phyloP scores from a whole-genome alignment of 768 basidiomycete genomes.

The Termitomyces sp. region DNA sequence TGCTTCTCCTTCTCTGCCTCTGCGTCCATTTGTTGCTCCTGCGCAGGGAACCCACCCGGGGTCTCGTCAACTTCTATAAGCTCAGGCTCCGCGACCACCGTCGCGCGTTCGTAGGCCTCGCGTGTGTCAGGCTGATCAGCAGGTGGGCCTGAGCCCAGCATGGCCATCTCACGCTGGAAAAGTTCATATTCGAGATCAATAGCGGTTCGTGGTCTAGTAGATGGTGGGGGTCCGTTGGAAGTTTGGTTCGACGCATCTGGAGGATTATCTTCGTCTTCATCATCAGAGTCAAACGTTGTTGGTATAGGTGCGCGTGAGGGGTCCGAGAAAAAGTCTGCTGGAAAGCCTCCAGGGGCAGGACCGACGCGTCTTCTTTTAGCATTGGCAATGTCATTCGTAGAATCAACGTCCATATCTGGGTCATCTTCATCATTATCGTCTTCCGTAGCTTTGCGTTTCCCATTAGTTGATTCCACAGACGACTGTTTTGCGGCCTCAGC shows the following conservation, averaged over 20 bases:
- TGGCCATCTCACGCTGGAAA: constrained; percentile 64
- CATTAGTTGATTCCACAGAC: constrained; percentile 8
- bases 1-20: constrained; percentile 27
- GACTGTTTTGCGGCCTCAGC: constrained; percentile 11
- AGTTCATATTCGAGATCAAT: constrained; percentile 71
- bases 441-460: constrained; percentile 25
- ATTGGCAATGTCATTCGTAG: constrained; percentile 17
- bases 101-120: constrained; percentile 64
- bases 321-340: constrained; percentile 80
- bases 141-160: constrained; percentile 28
- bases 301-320: constrained; percentile 45
- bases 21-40: constrained; percentile 20
- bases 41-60: constrained; percentile 43
- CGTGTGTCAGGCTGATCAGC: constrained; percentile 31
- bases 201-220: constrained; percentile 19
- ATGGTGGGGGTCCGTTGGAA: constrained; percentile 5
- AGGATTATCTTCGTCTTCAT: constrained; percentile 38
- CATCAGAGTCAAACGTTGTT: constrained; percentile 25
- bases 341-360: constrained; percentile 34
- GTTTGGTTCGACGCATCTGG: constrained; percentile 14
- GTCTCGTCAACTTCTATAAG: constrained; percentile 34
- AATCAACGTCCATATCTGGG: constrained; percentile 18
- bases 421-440: constrained; percentile 11
- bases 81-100: constrained; percentile 65
- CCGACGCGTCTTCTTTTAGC: constrained; percentile 14